Base-by-base conservation (phyloP, 768 basidiomycete genomes). In the Heimioporus sp. region DNA sequence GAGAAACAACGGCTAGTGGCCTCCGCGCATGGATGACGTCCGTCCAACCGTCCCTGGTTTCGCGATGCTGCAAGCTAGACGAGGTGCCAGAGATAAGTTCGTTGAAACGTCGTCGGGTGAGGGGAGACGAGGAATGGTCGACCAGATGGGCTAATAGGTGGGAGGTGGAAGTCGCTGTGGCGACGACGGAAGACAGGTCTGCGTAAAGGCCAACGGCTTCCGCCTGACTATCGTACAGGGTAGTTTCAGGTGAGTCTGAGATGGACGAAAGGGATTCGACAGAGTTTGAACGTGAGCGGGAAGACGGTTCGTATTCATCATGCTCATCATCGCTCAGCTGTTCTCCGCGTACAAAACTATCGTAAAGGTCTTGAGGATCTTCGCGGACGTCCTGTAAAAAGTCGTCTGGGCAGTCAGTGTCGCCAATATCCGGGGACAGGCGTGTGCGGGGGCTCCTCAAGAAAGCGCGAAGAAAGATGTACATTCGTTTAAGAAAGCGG, bases 321-420 rank as follows among this genome's bases (percentile, higher is more conserved):
- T 75, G 75, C 46, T 78, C 78, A 43, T 80, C 78, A 50, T 80
- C 80, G 51, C 70, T 74, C 16, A 81, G 61, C 7, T 62, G 71
- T 48, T 87, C 85, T 11, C 84, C 87, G 15, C 77, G 72, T 54
- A 87, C 67, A 58, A 89, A 88, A 31, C 78, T 72, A 52, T 69
- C 65, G 63, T 87, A 87, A 2, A 78, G 51, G 35, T 75, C 73
- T 24, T 61, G 68, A 5, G 75, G 74, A 20, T 57, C 70, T 40
- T 54, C 55, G n/a, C 24, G 24, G 6, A 28, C 24, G 24, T 28
- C 24, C 24, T 57, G 60, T 12, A 17, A 17, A 43, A 42, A 44
- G 39, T 50, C 59, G 46, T 49, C 54, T 39, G n/a, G 36, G 28
- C 31, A 20, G 48, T 24, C 36, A 20, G 30, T 36, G 48, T 53